Percentiles rank a stretch among this genome's conserved stretches.
Conservation (phyloP, 1,284 basidiomycete genomes). For the Trametes pubescens region DNA sequence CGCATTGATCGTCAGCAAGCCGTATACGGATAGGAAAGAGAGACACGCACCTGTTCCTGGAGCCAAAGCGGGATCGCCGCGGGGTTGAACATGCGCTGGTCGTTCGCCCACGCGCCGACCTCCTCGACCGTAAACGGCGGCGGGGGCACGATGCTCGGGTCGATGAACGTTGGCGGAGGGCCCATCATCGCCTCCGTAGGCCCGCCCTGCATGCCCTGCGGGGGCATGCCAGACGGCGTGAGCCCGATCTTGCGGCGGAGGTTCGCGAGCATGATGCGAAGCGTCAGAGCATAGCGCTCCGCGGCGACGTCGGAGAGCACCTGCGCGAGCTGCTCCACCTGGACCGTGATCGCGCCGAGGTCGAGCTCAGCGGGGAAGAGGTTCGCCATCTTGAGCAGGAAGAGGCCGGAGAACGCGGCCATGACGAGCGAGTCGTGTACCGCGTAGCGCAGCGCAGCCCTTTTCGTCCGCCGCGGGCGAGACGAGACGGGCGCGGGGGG, state of each 20-base stretch:
- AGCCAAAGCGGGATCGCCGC: slow-evolving; percentile 82
- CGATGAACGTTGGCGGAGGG: slow-evolving; percentile 57
- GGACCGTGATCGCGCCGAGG: slow-evolving; percentile 72
- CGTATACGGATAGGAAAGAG: slow-evolving; percentile 3
- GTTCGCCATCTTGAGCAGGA: slow-evolving; percentile 91
- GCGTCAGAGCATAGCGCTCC: slow-evolving; percentile 90
- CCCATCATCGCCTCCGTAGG: slow-evolving; percentile 34
- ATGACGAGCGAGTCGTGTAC: slow-evolving; percentile 94
- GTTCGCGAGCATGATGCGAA: slow-evolving; percentile 91
- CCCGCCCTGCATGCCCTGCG: slow-evolving; percentile 28
- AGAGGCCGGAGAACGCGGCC: slow-evolving; percentile 91
- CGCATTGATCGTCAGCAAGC: slow-evolving; percentile 17
- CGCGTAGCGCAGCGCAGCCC: slow-evolving; percentile 85
- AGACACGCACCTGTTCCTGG: slow-evolving; percentile 70
- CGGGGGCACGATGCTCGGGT: slow-evolving; percentile 61
- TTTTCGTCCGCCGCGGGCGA: slow-evolving; percentile 38
- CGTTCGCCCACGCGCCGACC: slow-evolving; percentile 78
- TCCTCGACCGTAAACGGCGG: slow-evolving; percentile 82
- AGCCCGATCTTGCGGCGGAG: slow-evolving; percentile 86
- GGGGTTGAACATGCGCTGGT: slow-evolving; percentile 80
- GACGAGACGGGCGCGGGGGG: background rate
- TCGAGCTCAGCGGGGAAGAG: slow-evolving; percentile 86
- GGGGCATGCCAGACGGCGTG: slow-evolving; percentile 52
- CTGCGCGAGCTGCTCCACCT: slow-evolving; percentile 87
- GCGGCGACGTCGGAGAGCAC: slow-evolving; percentile 86